A percentile compares a stretch with the other conserved stretches of the same genome.
Conservation (phyloP, 371 early-diverging fungal genomes). For the Lichtheimia ramosa region DNA sequence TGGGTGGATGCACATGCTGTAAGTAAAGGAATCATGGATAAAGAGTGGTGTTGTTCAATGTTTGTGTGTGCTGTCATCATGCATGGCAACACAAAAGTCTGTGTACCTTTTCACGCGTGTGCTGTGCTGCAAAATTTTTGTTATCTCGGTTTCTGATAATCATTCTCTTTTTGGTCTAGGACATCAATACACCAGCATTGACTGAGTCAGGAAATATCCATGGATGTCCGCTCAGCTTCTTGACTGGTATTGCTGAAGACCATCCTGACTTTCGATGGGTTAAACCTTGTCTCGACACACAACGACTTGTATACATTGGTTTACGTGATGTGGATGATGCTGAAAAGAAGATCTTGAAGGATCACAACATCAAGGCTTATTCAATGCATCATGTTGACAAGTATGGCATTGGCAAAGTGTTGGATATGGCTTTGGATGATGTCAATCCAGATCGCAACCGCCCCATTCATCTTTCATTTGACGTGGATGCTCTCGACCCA, state of each 20-base stretch:
- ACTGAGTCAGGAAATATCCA: constrained; percentile 94
- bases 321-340: constrained; percentile 91
- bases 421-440: constrained; percentile 92
- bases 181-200: constrained; percentile 93
- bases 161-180: constrained; percentile 39
- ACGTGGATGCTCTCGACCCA: constrained; percentile 96
- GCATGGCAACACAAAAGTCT: too few species aligned
- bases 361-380: constrained; percentile 87
- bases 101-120: too few species aligned
- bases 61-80: too few species aligned
- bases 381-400: constrained; percentile 97
- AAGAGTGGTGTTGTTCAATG: too few species aligned
- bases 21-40: constrained; percentile 40
- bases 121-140: too few species aligned
- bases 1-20: constrained; percentile 98
- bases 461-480: constrained; percentile 93
- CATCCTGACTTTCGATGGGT: constrained; percentile 84
- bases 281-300: constrained; percentile 70
- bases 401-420: constrained; percentile 92
- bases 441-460: constrained; percentile 78
- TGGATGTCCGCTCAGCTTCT: constrained; percentile 93
- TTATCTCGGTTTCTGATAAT: too few species aligned
- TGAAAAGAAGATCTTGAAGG: constrained; percentile 81
- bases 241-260: constrained; percentile 79
- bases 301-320: constrained; percentile 93